phyloP scores from a whole-genome alignment of 2,329 filamentous ascomycete genomes.

The Alternaria metachromatica region DNA sequence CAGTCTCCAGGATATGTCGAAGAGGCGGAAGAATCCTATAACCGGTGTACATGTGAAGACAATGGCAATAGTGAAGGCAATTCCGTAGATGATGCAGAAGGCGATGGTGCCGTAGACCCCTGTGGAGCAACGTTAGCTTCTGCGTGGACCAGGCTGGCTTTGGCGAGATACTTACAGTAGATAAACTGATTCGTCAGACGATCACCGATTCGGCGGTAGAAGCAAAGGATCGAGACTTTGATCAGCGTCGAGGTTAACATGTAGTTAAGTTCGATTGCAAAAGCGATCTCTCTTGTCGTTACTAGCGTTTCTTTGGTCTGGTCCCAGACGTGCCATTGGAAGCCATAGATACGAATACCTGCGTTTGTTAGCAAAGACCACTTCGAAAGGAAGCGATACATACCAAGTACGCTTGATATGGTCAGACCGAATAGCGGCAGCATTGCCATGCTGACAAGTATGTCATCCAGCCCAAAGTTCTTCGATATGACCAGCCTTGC shows the following conservation, averaged over 20 bases:
- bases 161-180: slow-evolving; percentile 24
- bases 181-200: slow-evolving; percentile 46
- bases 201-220: slow-evolving; percentile 53
- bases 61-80: slow-evolving; percentile 47
- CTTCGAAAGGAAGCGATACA: neutral
- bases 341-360: slow-evolving; percentile 40
- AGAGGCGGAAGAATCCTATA: slow-evolving; percentile 51
- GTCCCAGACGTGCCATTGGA: slow-evolving; percentile 44
- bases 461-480: slow-evolving; percentile 57
- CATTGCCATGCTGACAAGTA: slow-evolving; percentile 54
- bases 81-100: slow-evolving; percentile 48
- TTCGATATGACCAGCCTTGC: slow-evolving; percentile 54
- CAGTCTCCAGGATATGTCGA: slow-evolving; percentile 41
- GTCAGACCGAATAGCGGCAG: slow-evolving; percentile 46
- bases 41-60: slow-evolving; percentile 49
- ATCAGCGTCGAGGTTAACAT: slow-evolving; percentile 31
- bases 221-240: slow-evolving; percentile 43
- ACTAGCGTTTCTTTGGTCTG: slow-evolving; percentile 32
- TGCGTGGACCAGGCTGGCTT: neutral
- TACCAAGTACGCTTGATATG: slow-evolving; percentile 37
- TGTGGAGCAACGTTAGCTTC: neutral
- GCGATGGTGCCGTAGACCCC: slow-evolving; percentile 46
- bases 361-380: slow-evolving; percentile 13
- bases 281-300: slow-evolving; percentile 34
- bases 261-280: slow-evolving; percentile 17